Evolutionary conservation across 257 asterid species (phyloP).

Genomic region (Leonotis leonurus): DNA sequence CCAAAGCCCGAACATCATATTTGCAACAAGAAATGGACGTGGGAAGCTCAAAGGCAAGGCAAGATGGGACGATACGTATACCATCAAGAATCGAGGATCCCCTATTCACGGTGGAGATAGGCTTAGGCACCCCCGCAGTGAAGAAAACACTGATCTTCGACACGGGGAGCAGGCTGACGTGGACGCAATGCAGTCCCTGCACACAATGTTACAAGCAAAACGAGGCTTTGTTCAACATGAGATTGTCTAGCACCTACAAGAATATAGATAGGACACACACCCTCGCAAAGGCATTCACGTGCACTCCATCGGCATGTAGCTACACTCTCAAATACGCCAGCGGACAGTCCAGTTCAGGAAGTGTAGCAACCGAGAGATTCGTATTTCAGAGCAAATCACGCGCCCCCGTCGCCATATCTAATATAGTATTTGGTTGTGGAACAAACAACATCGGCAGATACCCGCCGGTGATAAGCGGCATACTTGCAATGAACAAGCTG

Average conservation of each 20-base stretch:
- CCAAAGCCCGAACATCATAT: constrained; percentile 15
- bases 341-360: constrained; percentile 9
- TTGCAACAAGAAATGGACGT: background rate
- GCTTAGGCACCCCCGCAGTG: constrained; percentile 26
- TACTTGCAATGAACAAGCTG: background rate
- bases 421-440: background rate
- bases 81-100: constrained; percentile 3
- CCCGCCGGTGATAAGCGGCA: background rate
- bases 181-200: constrained; percentile 35
- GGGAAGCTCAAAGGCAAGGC: background rate
- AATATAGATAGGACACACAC: background rate
- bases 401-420: background rate
- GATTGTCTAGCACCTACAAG: constrained; percentile 6
- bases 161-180: no score
- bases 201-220: constrained; percentile 20
- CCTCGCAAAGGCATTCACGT: constrained; percentile 8
- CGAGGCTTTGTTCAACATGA: constrained; percentile 8
- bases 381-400: background rate
- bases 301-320: background rate
- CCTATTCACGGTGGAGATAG: constrained; percentile 22
- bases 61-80: background rate
- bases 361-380: constrained; percentile 17
- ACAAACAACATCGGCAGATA: background rate
- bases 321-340: constrained; percentile 1
- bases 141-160: constrained; percentile 23